Evolutionary conservation across 768 basidiomycete genomes (phyloP).

Genomic region (Psilocybe azurescens): DNA sequence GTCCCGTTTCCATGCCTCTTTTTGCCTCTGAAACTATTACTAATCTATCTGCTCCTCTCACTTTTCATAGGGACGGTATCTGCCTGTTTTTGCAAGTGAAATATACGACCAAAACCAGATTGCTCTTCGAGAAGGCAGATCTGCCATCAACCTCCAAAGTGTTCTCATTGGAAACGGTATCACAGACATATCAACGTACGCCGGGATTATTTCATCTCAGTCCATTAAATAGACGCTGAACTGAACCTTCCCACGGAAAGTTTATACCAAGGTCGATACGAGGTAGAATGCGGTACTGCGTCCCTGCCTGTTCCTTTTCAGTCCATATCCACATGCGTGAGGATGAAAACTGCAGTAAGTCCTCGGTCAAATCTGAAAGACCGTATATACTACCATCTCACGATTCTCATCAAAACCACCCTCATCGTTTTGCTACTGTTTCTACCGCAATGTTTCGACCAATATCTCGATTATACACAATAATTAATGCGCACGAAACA

Average conservation of each 20-base stretch:
- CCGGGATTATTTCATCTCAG: background rate
- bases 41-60: background rate
- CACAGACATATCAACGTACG: constrained; percentile 45
- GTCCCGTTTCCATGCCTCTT: constrained; percentile 17
- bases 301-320: constrained; percentile 59
- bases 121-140: constrained; percentile 50
- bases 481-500: background rate
- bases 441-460: background rate
- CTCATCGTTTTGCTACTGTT: background rate
- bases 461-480: too few species aligned
- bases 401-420: background rate
- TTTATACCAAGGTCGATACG: constrained; percentile 54
- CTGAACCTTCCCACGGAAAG: constrained; percentile 19
- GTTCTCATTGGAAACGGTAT: constrained; percentile 72
- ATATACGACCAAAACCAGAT: constrained; percentile 75
- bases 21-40: background rate
- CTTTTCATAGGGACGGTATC: constrained; percentile 60
- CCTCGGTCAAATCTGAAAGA: background rate
- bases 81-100: constrained; percentile 78
- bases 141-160: constrained; percentile 69
- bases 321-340: constrained; percentile 57
- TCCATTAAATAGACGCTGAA: background rate
- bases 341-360: constrained; percentile 63
- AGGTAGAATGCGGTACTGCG: constrained; percentile 65
- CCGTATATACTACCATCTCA: too few species aligned